Evolutionary conservation across 164 flowering plant genomes (phyloP).

Genomic region (Chloranthus sessilifolius): DNA sequence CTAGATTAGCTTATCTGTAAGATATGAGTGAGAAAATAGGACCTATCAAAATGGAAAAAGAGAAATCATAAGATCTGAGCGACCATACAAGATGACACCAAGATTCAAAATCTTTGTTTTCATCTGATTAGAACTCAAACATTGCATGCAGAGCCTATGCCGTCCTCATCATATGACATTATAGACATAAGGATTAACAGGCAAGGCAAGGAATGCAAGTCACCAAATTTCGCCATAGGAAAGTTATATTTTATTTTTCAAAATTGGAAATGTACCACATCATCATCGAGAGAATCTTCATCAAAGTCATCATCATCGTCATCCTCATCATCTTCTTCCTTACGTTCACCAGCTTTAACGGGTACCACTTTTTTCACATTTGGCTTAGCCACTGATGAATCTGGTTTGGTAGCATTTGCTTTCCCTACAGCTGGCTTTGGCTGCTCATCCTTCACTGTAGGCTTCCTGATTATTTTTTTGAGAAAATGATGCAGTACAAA

Average conservation of each 20-base stretch:
- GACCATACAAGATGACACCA: not conserved
- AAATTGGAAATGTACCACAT: no score
- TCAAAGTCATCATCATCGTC: no score
- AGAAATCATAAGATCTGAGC: no score
- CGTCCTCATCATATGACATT: conserved; percentile 31
- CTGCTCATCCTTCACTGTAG: conserved; percentile 13
- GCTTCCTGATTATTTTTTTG: conserved; percentile 22
- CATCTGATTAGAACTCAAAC: not conserved
- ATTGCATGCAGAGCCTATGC: conserved; percentile 1
- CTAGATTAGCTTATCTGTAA: not conserved
- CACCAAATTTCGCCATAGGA: no score
- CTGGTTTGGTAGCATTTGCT: conserved; percentile 18
- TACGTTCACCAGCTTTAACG: conserved; percentile 17
- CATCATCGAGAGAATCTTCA: conserved; percentile 27
- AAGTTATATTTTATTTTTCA: no score
- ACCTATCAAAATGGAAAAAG: no score
- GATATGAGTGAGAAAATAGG: not conserved
- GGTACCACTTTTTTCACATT: conserved; percentile 28
- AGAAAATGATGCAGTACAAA: no score
- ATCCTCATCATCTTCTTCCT: conserved; percentile 26
- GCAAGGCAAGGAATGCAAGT: no score
- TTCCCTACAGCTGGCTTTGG: conserved; percentile 24
- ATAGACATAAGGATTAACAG: no score
- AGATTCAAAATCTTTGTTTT: no score
- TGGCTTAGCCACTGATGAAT: conserved; percentile 17